A percentile compares a stretch with the other conserved stretches of the same genome.
Evolutionary conservation across 129 eudicot genomes (phyloP).

Genomic region (Heracleum sosnowskyi): DNA sequence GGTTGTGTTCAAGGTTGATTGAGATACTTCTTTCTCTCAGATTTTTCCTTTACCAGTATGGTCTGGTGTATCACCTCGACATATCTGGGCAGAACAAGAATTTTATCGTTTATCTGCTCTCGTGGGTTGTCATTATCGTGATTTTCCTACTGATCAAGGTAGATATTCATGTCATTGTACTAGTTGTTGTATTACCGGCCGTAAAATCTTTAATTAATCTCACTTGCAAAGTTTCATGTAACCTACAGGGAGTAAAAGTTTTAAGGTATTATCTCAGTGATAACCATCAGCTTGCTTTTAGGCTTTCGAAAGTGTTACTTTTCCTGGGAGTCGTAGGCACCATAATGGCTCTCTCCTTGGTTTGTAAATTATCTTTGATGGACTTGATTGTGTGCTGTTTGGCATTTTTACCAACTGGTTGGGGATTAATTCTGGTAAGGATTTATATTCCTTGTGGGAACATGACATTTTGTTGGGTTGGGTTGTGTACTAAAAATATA

Average conservation of each 20-base stretch:
- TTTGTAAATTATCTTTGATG: conserved; percentile 55
- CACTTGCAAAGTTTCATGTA: background rate
- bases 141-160: conserved; percentile 84
- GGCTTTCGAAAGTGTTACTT: conserved; percentile 67
- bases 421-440: conserved; percentile 92
- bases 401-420: conserved; percentile 93
- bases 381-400: conserved; percentile 73
- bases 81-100: conserved; percentile 58
- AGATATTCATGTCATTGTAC: conserved; percentile 8
- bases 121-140: conserved; percentile 82
- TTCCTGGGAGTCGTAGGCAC: conserved; percentile 68
- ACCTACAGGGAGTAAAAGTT: conserved; percentile 52
- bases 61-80: conserved; percentile 88
- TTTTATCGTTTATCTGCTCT: conserved; percentile 70
- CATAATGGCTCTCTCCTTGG: conserved; percentile 51
- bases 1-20: conserved; percentile 56
- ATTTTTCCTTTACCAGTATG: conserved; percentile 87
- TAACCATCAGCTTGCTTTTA: conserved; percentile 65
- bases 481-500: background rate
- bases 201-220: background rate
- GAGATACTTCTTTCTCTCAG: conserved; percentile 76
- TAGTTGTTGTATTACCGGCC: background rate
- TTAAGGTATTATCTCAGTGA: conserved; percentile 63
- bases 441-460: background rate
- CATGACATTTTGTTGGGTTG: background rate